Conservation (phyloP, 805 yeast species). For the Allodekkera sacchari region DNA sequence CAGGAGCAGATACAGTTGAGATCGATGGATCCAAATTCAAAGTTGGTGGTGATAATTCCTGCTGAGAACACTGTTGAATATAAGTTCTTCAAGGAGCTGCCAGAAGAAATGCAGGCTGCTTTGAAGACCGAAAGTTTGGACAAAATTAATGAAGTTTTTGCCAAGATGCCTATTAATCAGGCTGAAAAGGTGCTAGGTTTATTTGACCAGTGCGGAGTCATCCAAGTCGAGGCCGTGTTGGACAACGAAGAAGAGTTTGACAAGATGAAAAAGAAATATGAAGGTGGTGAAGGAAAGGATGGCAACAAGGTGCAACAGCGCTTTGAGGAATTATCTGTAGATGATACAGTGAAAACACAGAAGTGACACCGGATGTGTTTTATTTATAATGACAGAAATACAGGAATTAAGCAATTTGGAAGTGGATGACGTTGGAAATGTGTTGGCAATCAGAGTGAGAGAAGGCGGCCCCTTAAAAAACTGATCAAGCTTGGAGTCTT, state of each 20-base stretch:
- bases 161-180: constrained; percentile 58
- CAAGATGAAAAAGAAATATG: constrained; percentile 35
- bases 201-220: constrained; percentile 73
- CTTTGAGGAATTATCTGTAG: too few relatives aligned
- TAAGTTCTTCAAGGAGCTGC: constrained; percentile 49
- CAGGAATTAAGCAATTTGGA: too few relatives aligned
- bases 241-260: constrained; percentile 68
- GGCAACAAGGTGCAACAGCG: too few relatives aligned
- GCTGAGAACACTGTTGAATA: constrained; percentile 41
- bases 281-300: constrained; percentile 1
- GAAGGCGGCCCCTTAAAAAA: too few relatives aligned
- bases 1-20: constrained; percentile 82
- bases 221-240: constrained; percentile 69
- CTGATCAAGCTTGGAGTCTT: too few relatives aligned
- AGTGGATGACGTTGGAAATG: too few relatives aligned
- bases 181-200: constrained; percentile 72
- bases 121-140: constrained; percentile 64
- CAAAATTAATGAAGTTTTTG: constrained; percentile 76
- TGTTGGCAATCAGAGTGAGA: too few relatives aligned
- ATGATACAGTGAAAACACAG: too few relatives aligned
- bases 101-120: constrained; percentile 63
- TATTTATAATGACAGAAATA: too few relatives aligned
- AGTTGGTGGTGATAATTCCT: constrained; percentile 66
- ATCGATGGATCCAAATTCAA: constrained; percentile 76
- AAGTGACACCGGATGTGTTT: too few relatives aligned